Base-by-base conservation (phyloP, 495 filamentous ascomycete species). In the Paragyromitra xinjiangensis region DNA sequence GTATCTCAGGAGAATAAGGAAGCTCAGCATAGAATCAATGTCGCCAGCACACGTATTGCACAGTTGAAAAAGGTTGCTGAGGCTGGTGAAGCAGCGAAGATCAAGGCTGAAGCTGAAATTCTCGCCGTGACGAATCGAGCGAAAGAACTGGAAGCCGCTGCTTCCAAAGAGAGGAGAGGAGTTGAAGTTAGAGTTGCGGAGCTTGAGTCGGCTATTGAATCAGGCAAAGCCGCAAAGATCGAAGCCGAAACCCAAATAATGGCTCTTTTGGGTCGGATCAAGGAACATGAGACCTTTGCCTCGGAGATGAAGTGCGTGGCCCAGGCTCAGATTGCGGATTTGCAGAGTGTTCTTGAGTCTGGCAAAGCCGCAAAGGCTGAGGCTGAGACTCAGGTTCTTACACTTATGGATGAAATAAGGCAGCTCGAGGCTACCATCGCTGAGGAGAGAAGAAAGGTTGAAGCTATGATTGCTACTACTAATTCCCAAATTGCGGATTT, bases 201-300 rank as follows among this genome's bases (percentile, higher is more conserved):
- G 19, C 37, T 81, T 16, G 68, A 81, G 45, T 51, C 56, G 16
- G 55, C 64, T 42, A 67, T 76, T 45, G 66, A 79, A 37, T 44
- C 62, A 44, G 80, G 71, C n/a, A 40, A 53, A 42, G 22, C 26
- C 7, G 58, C 76, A 50, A 73, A 51, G n/a, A 62, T 48, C 6
- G 68, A 81, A 7, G 50, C 48, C 34, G 51, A 73, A 19, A 44
- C 61, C 50, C 53, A 66, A 26, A 73, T 78, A 29, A 34, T 22
- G 16, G 34, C 40, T 14, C 44, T 81, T 22, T 48, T 39, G 14
- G 48, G 24, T 16, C 65, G 58, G 29, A 67, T 81, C 29, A n/a
- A 29, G 9, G 24, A 78, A 12, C 64, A 69, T 58, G 73, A 80
- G 37, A 22, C 9, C 4, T 34, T 26, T 19, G 50, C n/a, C 19